These are phyloP conservation scores for Sophora flavescens DNA, from an alignment of 306 rosid species.

Conservation along the genomic window DNA sequence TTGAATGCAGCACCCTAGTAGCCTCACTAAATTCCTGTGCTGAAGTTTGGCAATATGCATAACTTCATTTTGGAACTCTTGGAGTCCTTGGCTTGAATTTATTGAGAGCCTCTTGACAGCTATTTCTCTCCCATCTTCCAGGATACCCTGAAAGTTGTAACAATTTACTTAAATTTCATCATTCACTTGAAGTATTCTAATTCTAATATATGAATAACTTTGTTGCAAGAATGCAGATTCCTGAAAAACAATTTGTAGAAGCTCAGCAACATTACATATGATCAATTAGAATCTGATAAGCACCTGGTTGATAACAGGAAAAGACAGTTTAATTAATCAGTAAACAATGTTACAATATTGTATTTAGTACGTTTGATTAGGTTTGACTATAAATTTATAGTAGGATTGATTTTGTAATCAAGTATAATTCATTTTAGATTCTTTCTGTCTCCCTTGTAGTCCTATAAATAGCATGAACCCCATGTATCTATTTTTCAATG, in stretches of 20 bases:
- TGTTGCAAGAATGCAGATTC: background rate
- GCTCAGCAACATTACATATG: background rate
- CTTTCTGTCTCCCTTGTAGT: too few relatives aligned
- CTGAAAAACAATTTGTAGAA: background rate
- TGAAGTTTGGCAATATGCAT: conserved; percentile 59
- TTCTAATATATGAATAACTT: background rate
- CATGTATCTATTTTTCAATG: too few relatives aligned
- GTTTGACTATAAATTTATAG: too few relatives aligned
- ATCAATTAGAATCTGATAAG: background rate
- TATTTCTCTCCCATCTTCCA: conserved; percentile 56
- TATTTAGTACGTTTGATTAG: too few relatives aligned
- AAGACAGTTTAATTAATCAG: too few relatives aligned
- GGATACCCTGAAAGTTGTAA: conserved; percentile 51
- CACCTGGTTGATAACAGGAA: too few relatives aligned
- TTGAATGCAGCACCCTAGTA: conserved; percentile 59
- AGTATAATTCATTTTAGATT: too few relatives aligned
- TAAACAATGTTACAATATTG: too few relatives aligned
- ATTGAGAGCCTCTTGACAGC: conserved; percentile 64
- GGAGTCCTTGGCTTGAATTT: conserved; percentile 57
- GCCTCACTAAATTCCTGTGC: conserved; percentile 65
- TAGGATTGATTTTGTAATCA: too few relatives aligned
- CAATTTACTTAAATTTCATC: background rate
- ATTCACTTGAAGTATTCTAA: background rate
- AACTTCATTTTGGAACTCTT: conserved; percentile 63
- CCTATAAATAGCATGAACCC: too few relatives aligned